phyloP scores from a whole-genome alignment of 306 rosid genomes.

The Canavalia ensiformis region DNA sequence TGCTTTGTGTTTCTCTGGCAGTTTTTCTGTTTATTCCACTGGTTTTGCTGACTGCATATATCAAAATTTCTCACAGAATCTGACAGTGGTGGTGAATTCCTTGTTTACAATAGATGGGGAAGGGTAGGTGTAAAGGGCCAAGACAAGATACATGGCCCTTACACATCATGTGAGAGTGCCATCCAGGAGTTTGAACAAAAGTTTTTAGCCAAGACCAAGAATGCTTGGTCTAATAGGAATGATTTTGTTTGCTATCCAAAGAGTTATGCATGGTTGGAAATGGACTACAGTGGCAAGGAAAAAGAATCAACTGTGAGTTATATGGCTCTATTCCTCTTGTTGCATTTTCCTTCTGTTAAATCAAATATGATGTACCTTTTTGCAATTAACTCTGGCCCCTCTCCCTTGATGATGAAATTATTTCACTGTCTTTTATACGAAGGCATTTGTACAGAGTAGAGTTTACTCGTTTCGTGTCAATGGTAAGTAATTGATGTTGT shows the following conservation, averaged over 20 bases:
- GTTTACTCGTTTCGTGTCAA: conserved; percentile 14
- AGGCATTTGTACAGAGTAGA: conserved; percentile 2
- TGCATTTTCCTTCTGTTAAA: conserved; percentile 28
- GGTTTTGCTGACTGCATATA: conserved; percentile 37
- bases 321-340: conserved; percentile 34
- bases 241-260: conserved; percentile 66
- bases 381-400: neutral
- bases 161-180: conserved; percentile 60
- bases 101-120: conserved; percentile 95
- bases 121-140: conserved; percentile 96
- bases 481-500: conserved; percentile 18
- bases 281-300: conserved; percentile 80
- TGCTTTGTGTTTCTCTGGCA: conserved; percentile 13
- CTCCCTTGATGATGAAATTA: conserved; percentile 18
- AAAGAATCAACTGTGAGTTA: conserved; percentile 71
- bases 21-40: neutral
- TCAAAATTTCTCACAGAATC: conserved; percentile 68
- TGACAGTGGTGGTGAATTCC: conserved; percentile 74
- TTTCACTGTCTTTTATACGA: conserved; percentile 5
- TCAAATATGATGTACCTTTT: conserved; percentile 36
- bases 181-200: conserved; percentile 73
- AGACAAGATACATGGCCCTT: conserved; percentile 76
- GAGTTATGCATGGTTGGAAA: conserved; percentile 85
- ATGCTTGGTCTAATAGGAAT: conserved; percentile 74
- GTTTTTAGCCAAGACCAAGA: conserved; percentile 81